Evolutionary conservation across 1,139 yeast species (phyloP).

Genomic region (Blastobotrys aristatus): DNA sequence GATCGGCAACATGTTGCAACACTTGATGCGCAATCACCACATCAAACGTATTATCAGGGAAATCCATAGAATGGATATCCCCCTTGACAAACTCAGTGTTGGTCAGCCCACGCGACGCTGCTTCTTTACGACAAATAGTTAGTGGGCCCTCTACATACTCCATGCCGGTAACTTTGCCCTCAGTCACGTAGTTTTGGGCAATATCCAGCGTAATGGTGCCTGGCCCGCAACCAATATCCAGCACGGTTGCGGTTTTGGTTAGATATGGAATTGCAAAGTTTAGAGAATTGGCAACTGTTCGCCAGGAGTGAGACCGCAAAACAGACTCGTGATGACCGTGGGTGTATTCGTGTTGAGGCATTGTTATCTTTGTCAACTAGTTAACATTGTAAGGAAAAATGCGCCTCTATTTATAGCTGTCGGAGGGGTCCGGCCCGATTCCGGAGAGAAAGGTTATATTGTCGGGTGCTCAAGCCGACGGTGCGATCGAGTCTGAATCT

Average conservation of each 20-base stretch:
- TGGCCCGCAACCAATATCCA: constrained; percentile 45
- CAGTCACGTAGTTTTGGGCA: constrained; percentile 31
- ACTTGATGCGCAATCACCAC: constrained; percentile 42
- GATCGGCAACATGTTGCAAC: constrained; percentile 38
- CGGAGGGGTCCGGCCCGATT: too few species aligned
- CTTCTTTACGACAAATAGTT: constrained; percentile 28
- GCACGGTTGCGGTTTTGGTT: constrained; percentile 31
- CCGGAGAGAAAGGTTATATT: too few species aligned
- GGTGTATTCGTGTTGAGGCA: constrained; percentile 17
- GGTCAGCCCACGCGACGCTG: constrained; percentile 18
- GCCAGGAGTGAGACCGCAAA: constrained; percentile 36
- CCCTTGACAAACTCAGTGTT: constrained; percentile 35
- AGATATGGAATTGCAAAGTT: constrained; percentile 34
- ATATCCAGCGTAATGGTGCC: constrained; percentile 40
- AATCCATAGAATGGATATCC: constrained; percentile 36
- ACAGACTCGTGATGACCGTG: constrained; percentile 29
- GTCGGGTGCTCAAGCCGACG: constrained; percentile 40
- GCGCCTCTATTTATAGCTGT: constrained; percentile 1
- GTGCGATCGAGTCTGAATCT: constrained; percentile 57
- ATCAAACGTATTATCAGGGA: constrained; percentile 39
- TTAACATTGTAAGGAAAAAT: too few species aligned
- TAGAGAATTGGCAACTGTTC: constrained; percentile 36
- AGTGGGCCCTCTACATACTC: constrained; percentile 37
- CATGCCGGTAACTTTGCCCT: constrained; percentile 37
- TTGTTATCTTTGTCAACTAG: neutral